Conservation (phyloP, 805 yeast species). For the Pichia gijzeniarum region DNA sequence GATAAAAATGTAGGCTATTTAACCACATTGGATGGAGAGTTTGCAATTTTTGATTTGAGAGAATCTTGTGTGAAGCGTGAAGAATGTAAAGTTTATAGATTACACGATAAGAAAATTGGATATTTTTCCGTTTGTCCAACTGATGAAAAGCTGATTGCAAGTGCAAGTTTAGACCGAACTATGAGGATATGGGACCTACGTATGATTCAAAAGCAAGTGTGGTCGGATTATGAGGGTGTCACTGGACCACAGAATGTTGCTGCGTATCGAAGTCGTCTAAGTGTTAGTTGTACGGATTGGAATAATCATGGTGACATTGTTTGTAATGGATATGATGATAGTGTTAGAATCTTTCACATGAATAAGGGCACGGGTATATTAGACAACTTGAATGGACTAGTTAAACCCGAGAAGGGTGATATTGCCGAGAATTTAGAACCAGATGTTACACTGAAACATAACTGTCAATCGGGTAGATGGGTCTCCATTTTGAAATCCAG, state of each 20-base stretch:
- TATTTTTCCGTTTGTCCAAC: slow-evolving; percentile 77
- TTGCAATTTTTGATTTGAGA: slow-evolving; percentile 69
- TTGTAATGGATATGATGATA: slow-evolving; percentile 90
- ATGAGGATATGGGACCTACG: slow-evolving; percentile 85
- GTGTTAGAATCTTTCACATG: slow-evolving; percentile 64
- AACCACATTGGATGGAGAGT: slow-evolving; percentile 76
- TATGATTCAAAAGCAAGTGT: slow-evolving; percentile 37
- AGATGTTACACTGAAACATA: slow-evolving; percentile 62
- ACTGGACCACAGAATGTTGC: slow-evolving; percentile 50
- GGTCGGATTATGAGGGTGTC: slow-evolving; percentile 51
- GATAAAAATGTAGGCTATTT: slow-evolving; percentile 56
- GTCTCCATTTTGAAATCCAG: slow-evolving; percentile 83
- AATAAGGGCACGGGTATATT: slow-evolving; percentile 27
- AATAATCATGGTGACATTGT: slow-evolving; percentile 62
- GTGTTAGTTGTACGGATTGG: slow-evolving; percentile 85
- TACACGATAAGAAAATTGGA: slow-evolving; percentile 90
- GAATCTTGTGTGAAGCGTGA: slow-evolving; percentile 19
- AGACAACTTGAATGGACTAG: slow-evolving; percentile 10
- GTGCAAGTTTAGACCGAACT: slow-evolving; percentile 85
- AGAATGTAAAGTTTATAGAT: slow-evolving; percentile 38
- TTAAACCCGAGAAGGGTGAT: slow-evolving; percentile 19
- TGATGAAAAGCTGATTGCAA: slow-evolving; percentile 58
- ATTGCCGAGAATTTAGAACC: slow-evolving; percentile 48
- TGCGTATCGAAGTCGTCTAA: slow-evolving; percentile 63
- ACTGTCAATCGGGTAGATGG: slow-evolving; percentile 97